A percentile compares a stretch with the other conserved stretches of the same genome.
These are phyloP conservation scores for Auxenochlorella pyrenoidosa DNA, from an alignment of 139 green algal genomes.

Conservation along the genomic window DNA sequence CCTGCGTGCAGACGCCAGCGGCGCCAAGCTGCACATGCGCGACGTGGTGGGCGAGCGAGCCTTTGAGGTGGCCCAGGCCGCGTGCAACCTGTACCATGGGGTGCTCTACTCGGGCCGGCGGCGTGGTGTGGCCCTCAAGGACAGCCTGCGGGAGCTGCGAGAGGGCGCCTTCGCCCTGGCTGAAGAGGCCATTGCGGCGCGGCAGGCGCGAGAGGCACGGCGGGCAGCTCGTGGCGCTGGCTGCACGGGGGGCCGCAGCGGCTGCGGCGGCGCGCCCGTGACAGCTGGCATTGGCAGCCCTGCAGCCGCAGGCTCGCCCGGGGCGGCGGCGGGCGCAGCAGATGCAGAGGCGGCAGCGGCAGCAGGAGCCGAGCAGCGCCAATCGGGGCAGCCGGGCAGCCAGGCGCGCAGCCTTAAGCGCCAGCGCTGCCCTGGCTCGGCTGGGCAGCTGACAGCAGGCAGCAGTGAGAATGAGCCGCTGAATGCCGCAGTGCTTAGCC, in stretches of 20 bases:
- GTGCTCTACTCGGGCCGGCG: conserved; percentile 19
- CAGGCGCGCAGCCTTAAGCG: conserved; percentile 24
- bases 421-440: neutral
- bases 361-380: neutral
- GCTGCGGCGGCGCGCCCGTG: no score
- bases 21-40: conserved; percentile 37
- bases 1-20: conserved; percentile 15
- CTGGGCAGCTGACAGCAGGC: neutral
- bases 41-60: conserved; percentile 30
- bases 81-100: conserved; percentile 37
- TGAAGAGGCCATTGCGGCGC: neutral
- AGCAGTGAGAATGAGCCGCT: neutral
- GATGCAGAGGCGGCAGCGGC: neutral
- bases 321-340: neutral
- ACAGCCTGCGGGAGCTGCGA: conserved; percentile 8
- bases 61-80: conserved; percentile 27
- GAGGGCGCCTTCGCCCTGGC: conserved; percentile 15
- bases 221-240: neutral
- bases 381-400: no score
- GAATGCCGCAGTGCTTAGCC: neutral
- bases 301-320: neutral
- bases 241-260: neutral
- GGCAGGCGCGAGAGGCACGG: neutral
- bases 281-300: neutral
- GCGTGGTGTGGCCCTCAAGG: neutral